phyloP scores from a whole-genome alignment of 768 basidiomycete species.

The Boletus rex-veris region DNA sequence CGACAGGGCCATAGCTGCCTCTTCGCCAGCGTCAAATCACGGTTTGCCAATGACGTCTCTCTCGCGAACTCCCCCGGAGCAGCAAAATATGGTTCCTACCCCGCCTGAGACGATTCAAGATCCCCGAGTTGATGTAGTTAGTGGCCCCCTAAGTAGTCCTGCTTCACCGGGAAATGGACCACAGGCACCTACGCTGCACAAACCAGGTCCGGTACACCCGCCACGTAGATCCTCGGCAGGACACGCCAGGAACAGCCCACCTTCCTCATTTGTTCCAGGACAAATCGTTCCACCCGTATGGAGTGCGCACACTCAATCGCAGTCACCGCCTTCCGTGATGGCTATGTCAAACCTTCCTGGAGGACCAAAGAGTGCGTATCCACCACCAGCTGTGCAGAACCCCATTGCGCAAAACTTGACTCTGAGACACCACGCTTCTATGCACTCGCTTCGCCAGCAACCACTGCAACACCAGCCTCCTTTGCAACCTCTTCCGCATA shows the following conservation, averaged over 20 bases:
- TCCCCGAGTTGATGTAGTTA: neutral
- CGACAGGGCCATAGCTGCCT: neutral
- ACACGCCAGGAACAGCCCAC: conserved; percentile 14
- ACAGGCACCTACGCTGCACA: conserved; percentile 20
- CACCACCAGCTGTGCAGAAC: conserved; percentile 14
- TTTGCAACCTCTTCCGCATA: conserved; percentile 11
- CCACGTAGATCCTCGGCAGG: conserved; percentile 24
- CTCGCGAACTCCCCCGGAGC: conserved; percentile 5
- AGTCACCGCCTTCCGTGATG: conserved; percentile 20
- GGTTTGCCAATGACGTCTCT: neutral
- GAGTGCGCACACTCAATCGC: conserved; percentile 33
- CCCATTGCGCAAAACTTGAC: conserved; percentile 5
- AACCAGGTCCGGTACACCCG: conserved; percentile 15
- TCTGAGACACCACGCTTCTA: conserved; percentile 22
- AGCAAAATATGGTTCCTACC: neutral
- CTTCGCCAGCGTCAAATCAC: conserved; percentile 4
- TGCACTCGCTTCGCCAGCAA: conserved; percentile 30
- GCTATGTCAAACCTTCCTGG: conserved; percentile 21
- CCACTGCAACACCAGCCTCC: conserved; percentile 19
- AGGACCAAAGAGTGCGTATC: conserved; percentile 15
- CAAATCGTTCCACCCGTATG: conserved; percentile 38
- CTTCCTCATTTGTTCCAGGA: conserved; percentile 38
- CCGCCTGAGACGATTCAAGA: conserved; percentile 6
- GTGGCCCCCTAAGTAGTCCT: conserved; percentile 1
- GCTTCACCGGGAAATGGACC: conserved; percentile 7